These are phyloP conservation scores for Calonectria hongkongensis DNA, from an alignment of 2,329 filamentous ascomycete species.

Conservation along the genomic window DNA sequence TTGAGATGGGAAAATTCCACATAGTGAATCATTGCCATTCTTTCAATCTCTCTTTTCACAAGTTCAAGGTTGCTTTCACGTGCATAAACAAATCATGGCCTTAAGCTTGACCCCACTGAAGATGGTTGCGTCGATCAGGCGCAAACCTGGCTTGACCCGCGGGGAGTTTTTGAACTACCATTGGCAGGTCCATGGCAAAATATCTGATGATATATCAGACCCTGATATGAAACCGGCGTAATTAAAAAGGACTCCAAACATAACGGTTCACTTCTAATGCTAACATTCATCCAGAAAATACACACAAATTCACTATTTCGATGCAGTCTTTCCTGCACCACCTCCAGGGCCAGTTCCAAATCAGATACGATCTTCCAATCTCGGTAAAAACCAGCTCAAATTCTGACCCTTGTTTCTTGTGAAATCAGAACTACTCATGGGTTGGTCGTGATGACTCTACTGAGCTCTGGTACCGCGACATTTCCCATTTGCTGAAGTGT, in stretches of 20 bases:
- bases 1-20: background rate
- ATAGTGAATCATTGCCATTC: background rate
- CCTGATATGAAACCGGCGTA: background rate
- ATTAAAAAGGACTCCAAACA: too few relatives aligned
- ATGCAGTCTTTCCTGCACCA: background rate
- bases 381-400: background rate
- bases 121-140: background rate
- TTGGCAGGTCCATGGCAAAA: background rate
- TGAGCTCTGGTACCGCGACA: background rate
- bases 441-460: background rate
- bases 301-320: background rate
- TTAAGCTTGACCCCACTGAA: background rate
- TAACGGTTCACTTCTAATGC: background rate
- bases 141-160: background rate
- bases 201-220: background rate
- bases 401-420: background rate
- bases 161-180: slow-evolving; percentile 1
- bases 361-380: background rate
- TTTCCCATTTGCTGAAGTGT: background rate
- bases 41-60: background rate
- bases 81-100: background rate
- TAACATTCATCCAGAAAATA: background rate
- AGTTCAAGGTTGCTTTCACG: background rate
- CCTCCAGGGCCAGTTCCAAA: background rate
- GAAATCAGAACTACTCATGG: background rate